These are phyloP conservation scores for Isatis lusitanica DNA, from an alignment of 441 rosid species.

Conservation along the genomic window DNA sequence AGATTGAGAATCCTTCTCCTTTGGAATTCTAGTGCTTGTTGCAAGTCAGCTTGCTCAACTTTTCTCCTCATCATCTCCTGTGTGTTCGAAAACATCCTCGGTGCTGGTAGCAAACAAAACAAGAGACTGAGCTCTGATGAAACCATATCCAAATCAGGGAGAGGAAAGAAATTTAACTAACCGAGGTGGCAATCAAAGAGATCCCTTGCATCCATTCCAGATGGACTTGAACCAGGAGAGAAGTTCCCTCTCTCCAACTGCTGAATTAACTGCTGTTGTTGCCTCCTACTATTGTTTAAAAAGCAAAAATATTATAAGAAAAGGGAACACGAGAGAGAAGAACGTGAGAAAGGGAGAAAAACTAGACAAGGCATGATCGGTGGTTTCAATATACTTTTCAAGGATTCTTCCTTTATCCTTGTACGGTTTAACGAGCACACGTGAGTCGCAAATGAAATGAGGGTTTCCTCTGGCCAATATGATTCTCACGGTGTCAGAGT, in stretches of 20 bases:
- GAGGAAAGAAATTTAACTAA: conserved; percentile 18
- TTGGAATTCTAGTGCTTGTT: conserved; percentile 83
- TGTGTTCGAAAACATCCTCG: conserved; percentile 57
- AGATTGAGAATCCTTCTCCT: conserved; percentile 75
- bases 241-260: conserved; percentile 76
- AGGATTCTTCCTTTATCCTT: conserved; percentile 92
- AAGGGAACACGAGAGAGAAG: conserved; percentile 11
- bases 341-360: neutral
- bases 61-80: conserved; percentile 72
- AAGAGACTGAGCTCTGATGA: conserved; percentile 12
- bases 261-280: conserved; percentile 75
- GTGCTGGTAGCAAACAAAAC: conserved; percentile 41
- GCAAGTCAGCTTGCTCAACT: conserved; percentile 79
- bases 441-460: conserved; percentile 90
- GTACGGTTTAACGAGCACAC: conserved; percentile 94
- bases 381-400: conserved; percentile 56
- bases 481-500: conserved; percentile 79
- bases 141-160: neutral
- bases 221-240: conserved; percentile 72
- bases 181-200: conserved; percentile 54
- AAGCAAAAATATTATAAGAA: conserved; percentile 23
- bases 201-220: conserved; percentile 58
- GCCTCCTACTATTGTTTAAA: conserved; percentile 43
- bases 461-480: conserved; percentile 88
- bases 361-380: neutral